Conservation (phyloP, 345 rosid species). For the Arabidopsis arenosa region DNA sequence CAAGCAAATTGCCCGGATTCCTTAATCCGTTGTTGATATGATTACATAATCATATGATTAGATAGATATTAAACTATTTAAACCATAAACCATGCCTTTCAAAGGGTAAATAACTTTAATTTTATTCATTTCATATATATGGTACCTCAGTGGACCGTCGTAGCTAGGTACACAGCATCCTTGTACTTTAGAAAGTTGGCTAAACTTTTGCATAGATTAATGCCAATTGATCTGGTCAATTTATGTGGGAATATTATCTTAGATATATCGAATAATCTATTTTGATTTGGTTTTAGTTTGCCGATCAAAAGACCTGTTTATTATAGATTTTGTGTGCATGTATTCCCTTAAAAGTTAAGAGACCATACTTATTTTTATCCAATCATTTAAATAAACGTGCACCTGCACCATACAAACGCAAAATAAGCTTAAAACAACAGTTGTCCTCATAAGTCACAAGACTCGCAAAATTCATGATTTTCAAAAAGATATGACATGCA, state of each 20-base stretch:
- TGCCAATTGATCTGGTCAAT: slow-evolving; percentile 28
- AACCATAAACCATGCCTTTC: slow-evolving; percentile 23
- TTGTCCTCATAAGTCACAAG: neutral
- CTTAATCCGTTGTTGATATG: slow-evolving; percentile 36
- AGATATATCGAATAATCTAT: slow-evolving; percentile 37
- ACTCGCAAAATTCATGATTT: slow-evolving; percentile 12
- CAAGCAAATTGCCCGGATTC: slow-evolving; percentile 37
- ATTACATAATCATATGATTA: slow-evolving; percentile 44
- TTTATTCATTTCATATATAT: slow-evolving; percentile 22
- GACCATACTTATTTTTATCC: neutral
- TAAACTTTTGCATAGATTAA: slow-evolving; percentile 28
- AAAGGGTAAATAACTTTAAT: slow-evolving; percentile 27
- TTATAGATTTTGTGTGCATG: neutral
- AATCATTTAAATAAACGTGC: neutral
- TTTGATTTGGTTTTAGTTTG: slow-evolving; percentile 31
- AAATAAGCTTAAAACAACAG: neutral
- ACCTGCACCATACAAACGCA: neutral
- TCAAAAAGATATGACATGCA: neutral
- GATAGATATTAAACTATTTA: slow-evolving; percentile 17
- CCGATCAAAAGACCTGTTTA: slow-evolving; percentile 6
- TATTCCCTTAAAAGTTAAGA: neutral
- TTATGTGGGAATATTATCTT: slow-evolving; percentile 24
- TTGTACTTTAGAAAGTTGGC: slow-evolving; percentile 35
- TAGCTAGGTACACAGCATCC: slow-evolving; percentile 45
- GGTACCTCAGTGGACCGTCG: slow-evolving; percentile 38